These are phyloP conservation scores for Kwoniella sp. DNA, from an alignment of 768 basidiomycete genomes.

Conservation along the genomic window DNA sequence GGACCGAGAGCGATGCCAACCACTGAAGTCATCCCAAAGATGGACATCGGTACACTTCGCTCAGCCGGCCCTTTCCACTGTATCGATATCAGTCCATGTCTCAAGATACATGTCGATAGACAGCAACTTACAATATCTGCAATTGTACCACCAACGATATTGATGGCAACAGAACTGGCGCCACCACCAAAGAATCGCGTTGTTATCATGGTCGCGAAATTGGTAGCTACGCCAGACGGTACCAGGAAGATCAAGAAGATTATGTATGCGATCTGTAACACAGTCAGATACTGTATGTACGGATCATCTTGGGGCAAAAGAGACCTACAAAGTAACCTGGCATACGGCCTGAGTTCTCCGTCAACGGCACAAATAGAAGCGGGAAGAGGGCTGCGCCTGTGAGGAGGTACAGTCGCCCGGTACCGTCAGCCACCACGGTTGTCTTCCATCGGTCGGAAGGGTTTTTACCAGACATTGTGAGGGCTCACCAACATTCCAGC, in stretches of 20 bases:
- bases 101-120: not conserved
- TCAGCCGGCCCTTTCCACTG: conserved; percentile 13
- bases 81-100: too few species aligned
- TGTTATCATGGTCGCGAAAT: conserved; percentile 17
- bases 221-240: conserved; percentile 8
- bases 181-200: conserved; percentile 20
- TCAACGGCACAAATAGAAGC: conserved; percentile 13
- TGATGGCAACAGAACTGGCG: conserved; percentile 17
- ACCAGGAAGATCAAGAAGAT: conserved; percentile 22
- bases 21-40: conserved; percentile 20
- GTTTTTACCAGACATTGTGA: too few species aligned
- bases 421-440: too few species aligned
- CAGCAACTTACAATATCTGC: conserved; percentile 18
- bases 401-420: not conserved
- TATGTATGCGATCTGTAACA: conserved; percentile 11
- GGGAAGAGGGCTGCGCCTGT: conserved; percentile 10
- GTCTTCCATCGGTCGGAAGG: too few species aligned
- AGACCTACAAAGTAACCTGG: conserved; percentile 18
- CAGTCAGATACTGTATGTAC: not conserved
- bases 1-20: conserved; percentile 17
- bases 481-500: conserved; percentile 18
- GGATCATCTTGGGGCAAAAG: not conserved
- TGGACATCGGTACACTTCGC: conserved; percentile 22
- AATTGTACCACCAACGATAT: conserved; percentile 26
- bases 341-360: conserved; percentile 20